Percentiles rank a stretch among this genome's conserved stretches.
Conservation (phyloP, 352 stramenopile genomes). For the Phytophthora pluvialis region DNA sequence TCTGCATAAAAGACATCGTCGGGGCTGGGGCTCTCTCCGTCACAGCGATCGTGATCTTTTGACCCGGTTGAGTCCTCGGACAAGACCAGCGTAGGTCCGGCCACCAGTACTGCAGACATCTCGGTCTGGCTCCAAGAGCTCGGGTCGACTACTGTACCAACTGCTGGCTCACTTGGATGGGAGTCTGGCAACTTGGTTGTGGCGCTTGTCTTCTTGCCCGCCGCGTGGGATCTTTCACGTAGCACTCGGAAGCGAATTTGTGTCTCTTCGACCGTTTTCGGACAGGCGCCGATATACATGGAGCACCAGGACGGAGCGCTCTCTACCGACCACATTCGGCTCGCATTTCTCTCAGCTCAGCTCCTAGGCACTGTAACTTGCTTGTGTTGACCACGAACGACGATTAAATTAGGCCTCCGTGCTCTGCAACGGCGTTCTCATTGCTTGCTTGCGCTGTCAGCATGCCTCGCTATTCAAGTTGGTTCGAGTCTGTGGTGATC, state of each 20-base stretch:
- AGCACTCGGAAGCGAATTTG: slow-evolving; percentile 7
- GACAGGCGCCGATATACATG: slow-evolving; percentile 24
- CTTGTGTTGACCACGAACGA: not conserved
- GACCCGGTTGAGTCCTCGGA: not conserved
- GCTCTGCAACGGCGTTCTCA: slow-evolving; percentile 9
- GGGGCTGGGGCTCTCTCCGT: slow-evolving; percentile 16
- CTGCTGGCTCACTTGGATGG: not conserved
- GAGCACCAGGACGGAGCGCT: slow-evolving; percentile 8
- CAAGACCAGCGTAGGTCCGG: not conserved
- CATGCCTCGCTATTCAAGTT: not conserved
- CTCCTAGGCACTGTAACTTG: not conserved
- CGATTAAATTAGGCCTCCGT: slow-evolving; percentile 1
- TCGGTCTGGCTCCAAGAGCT: not conserved
- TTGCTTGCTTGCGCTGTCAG: slow-evolving; percentile 6
- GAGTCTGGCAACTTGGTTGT: slow-evolving; percentile 3
- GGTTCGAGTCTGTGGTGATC: not conserved
- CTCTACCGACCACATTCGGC: slow-evolving; percentile 18
- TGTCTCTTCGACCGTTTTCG: slow-evolving; percentile 22
- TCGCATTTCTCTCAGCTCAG: slow-evolving; percentile 4
- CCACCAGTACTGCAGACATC: slow-evolving; percentile 7
- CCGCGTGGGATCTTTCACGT: slow-evolving; percentile 10
- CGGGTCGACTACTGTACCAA: not conserved
- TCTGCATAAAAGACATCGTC: not conserved
- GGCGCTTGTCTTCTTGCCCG: slow-evolving; percentile 5
- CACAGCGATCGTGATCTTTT: slow-evolving; percentile 15